phyloP scores from a whole-genome alignment of 2,329 filamentous ascomycete species.

The Clarireedia hainanense region DNA sequence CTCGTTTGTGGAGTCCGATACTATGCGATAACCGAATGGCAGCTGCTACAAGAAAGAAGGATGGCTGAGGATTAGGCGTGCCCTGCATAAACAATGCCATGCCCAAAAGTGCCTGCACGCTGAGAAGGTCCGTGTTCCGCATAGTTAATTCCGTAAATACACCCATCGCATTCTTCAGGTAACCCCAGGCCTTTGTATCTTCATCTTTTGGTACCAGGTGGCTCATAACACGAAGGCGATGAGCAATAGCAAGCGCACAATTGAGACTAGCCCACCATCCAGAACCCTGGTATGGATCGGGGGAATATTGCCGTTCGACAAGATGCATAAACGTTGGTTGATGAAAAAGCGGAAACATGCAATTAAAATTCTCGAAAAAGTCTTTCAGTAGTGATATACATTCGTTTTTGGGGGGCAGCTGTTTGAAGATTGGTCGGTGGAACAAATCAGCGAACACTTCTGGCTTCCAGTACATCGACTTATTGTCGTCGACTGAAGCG shows the following conservation, averaged over 20 bases:
- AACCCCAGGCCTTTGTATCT: constrained; percentile 89
- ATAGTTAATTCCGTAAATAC: constrained; percentile 89
- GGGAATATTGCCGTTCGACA: constrained; percentile 87
- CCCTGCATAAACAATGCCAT: constrained; percentile 95
- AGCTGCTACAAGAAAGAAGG: constrained; percentile 82
- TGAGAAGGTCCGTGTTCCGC: constrained; percentile 90
- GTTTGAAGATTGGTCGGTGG: constrained; percentile 72
- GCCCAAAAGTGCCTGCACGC: constrained; percentile 86
- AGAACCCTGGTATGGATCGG: constrained; percentile 86
- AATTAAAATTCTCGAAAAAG: constrained; percentile 98
- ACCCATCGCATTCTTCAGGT: constrained; percentile 93
- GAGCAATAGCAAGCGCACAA: constrained; percentile 84
- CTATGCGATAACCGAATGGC: constrained; percentile 87
- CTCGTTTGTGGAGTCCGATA: constrained; percentile 90
- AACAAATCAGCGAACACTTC: constrained; percentile 94
- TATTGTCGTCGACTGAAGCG: constrained; percentile 86
- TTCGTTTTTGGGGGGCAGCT: constrained; percentile 77
- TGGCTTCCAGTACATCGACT: constrained; percentile 97
- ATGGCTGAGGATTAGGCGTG: constrained; percentile 91
- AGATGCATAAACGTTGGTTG: constrained; percentile 98
- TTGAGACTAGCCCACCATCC: constrained; percentile 99
- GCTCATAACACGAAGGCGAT: constrained; percentile 89
- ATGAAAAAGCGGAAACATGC: constrained; percentile 95
- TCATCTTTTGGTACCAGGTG: constrained; percentile 85
- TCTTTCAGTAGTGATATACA: constrained; percentile 82